A percentile compares a stretch with the other conserved stretches of the same genome.
These are phyloP conservation scores for Nevesoporus exiguus DNA, from an alignment of 768 basidiomycete genomes.

Conservation along the genomic window DNA sequence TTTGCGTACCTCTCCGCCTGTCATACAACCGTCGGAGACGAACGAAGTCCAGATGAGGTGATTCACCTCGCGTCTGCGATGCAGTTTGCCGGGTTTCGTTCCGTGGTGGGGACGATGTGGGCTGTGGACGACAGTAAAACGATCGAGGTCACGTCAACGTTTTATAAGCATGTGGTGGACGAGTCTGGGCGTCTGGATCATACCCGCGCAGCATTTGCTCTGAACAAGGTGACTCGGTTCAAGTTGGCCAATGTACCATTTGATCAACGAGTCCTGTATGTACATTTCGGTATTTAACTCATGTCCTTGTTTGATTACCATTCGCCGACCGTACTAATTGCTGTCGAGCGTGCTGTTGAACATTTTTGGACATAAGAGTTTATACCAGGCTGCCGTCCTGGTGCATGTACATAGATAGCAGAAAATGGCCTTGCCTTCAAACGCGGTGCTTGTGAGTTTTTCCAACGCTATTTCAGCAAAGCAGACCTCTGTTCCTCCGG, in stretches of 20 bases:
- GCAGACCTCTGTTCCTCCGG: too few relatives aligned
- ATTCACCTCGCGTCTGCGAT: background rate
- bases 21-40: background rate
- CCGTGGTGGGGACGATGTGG: background rate
- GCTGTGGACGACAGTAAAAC: background rate
- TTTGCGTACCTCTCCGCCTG: background rate
- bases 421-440: too few relatives aligned
- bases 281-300: background rate
- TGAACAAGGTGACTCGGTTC: background rate
- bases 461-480: too few relatives aligned
- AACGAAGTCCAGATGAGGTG: background rate
- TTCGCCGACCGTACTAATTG: too few relatives aligned
- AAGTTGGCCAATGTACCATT: background rate
- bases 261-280: background rate
- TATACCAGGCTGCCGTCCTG: too few relatives aligned
- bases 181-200: background rate
- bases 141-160: background rate
- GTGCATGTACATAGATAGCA: too few relatives aligned
- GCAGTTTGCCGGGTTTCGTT: background rate
- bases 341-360: too few relatives aligned
- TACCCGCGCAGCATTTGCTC: background rate
- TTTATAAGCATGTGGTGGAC: background rate
- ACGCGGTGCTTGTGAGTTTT: too few relatives aligned
- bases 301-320: too few relatives aligned
- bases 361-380: too few relatives aligned